Evolutionary conservation across 2,329 filamentous ascomycete genomes (phyloP).

Genomic region (Epichloe gansuensis): DNA sequence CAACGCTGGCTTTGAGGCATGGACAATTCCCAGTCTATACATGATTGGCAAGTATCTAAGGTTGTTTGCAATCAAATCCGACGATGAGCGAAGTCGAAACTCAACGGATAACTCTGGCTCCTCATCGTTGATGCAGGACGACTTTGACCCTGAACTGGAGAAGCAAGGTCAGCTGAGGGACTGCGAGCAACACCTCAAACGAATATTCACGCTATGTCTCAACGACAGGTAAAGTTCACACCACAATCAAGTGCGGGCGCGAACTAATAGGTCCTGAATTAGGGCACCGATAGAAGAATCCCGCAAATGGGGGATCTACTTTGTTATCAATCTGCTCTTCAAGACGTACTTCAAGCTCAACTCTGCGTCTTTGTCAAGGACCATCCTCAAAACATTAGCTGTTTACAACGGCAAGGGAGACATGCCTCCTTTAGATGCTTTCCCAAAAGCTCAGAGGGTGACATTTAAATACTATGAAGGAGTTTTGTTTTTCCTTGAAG

Average conservation of each 20-base stretch:
- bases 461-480: constrained; percentile 96
- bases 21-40: constrained; percentile 88
- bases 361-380: constrained; percentile 77
- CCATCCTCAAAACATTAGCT: constrained; percentile 70
- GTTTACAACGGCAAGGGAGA: constrained; percentile 60
- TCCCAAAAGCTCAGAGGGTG: constrained; percentile 81
- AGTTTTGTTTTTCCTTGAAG: constrained; percentile 85
- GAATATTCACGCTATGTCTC: constrained; percentile 81
- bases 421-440: constrained; percentile 65
- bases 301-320: constrained; percentile 96
- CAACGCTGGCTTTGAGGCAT: constrained; percentile 63
- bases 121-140: constrained; percentile 53
- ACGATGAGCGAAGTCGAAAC: constrained; percentile 46
- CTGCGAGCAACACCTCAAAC: constrained; percentile 78
- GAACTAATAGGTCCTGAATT: constrained; percentile 2
- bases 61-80: constrained; percentile 80
- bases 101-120: constrained; percentile 23
- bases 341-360: constrained; percentile 98
- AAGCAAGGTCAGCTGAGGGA: constrained; percentile 83
- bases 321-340: constrained; percentile 86
- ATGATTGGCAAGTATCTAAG: constrained; percentile 75
- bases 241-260: neutral
- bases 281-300: constrained; percentile 78
- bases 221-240: constrained; percentile 71
- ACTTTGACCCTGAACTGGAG: constrained; percentile 62